Percentiles rank a stretch among this genome's conserved stretches.
phyloP scores from a whole-genome alignment of 495 filamentous ascomycete genomes.

The Aspergillus sparsus region DNA sequence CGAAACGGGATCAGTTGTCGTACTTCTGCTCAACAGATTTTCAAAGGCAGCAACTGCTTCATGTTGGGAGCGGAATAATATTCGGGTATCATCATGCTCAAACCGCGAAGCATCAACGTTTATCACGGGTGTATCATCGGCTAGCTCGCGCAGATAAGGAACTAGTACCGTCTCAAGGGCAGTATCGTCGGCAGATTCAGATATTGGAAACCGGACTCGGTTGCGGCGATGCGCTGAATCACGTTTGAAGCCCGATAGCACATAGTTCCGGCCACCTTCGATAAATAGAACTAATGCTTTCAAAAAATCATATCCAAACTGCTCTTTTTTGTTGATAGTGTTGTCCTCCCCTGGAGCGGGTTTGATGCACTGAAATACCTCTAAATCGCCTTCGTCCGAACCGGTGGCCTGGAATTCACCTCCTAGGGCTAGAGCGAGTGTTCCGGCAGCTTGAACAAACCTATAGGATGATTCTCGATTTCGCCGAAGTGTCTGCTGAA shows the following conservation, averaged over 20 bases:
- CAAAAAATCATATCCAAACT: slow-evolving; percentile 65
- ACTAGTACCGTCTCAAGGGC: slow-evolving; percentile 59
- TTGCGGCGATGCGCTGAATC: slow-evolving; percentile 34
- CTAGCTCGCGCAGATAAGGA: slow-evolving; percentile 57
- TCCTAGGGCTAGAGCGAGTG: slow-evolving; percentile 56
- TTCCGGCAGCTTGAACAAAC: slow-evolving; percentile 70
- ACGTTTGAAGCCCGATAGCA: slow-evolving; percentile 59
- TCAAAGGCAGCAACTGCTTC: slow-evolving; percentile 60
- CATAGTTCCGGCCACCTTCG: slow-evolving; percentile 52
- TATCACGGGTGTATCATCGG: slow-evolving; percentile 48
- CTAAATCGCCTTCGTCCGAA: slow-evolving; percentile 27
- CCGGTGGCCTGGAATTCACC: slow-evolving; percentile 43
- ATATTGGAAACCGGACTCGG: slow-evolving; percentile 53
- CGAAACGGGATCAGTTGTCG: slow-evolving; percentile 50
- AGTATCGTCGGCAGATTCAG: slow-evolving; percentile 45
- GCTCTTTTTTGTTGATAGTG: slow-evolving; percentile 40
- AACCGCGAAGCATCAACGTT: slow-evolving; percentile 63
- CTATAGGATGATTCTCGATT: slow-evolving; percentile 60
- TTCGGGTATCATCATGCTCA: slow-evolving; percentile 53
- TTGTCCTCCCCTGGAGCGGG: slow-evolving; percentile 52
- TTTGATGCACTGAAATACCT: slow-evolving; percentile 45
- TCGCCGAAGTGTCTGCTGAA: slow-evolving; percentile 58
- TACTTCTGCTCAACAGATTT: slow-evolving; percentile 45
- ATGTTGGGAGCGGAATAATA: slow-evolving; percentile 55
- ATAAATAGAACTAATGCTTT: slow-evolving; percentile 66